Evolutionary conservation across 2,329 filamentous ascomycete genomes (phyloP).

Genomic region (Penicillium aurantiogriseum): DNA sequence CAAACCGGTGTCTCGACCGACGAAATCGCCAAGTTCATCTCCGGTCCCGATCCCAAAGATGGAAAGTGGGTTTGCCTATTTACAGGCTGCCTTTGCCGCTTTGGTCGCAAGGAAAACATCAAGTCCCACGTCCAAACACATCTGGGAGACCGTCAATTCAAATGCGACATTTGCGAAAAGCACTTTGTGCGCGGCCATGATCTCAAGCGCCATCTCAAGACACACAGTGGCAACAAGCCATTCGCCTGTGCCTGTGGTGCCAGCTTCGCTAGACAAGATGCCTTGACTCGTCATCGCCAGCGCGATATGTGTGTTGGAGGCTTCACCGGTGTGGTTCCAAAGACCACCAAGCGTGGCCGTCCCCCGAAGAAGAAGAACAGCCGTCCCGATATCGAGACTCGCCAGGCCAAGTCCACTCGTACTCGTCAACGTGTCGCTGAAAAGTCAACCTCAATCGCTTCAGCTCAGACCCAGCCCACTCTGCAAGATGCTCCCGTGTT

Average conservation of each 20-base stretch:
- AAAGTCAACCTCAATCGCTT: constrained; percentile 35
- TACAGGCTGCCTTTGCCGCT: constrained; percentile 78
- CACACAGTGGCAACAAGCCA: constrained; percentile 92
- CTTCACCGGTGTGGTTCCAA: constrained; percentile 75
- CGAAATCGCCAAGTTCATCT: constrained; percentile 74
- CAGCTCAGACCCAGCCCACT: constrained; percentile 15
- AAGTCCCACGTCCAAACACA: constrained; percentile 98
- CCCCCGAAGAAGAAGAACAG: constrained; percentile 62
- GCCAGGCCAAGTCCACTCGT: constrained; percentile 56
- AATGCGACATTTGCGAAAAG: constrained; percentile 89
- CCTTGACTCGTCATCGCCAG: constrained; percentile 88
- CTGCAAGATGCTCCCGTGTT: constrained; percentile 39
- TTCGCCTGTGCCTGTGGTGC: constrained; percentile 94
- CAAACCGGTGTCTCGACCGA: constrained; percentile 85
- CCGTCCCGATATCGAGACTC: constrained; percentile 58
- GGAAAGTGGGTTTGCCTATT: constrained; percentile 78
- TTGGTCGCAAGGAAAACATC: constrained; percentile 98
- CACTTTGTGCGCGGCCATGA: constrained; percentile 97
- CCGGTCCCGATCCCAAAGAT: constrained; percentile 68
- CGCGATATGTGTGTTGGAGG: constrained; percentile 95
- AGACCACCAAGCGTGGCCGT: constrained; percentile 64
- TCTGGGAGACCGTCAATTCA: constrained; percentile 91
- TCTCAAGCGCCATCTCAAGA: constrained; percentile 94
- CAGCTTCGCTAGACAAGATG: constrained; percentile 92
- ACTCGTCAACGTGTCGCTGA: constrained; percentile 48